phyloP scores from a whole-genome alignment of 768 basidiomycete genomes.

The Xerocomellus dryophilus region DNA sequence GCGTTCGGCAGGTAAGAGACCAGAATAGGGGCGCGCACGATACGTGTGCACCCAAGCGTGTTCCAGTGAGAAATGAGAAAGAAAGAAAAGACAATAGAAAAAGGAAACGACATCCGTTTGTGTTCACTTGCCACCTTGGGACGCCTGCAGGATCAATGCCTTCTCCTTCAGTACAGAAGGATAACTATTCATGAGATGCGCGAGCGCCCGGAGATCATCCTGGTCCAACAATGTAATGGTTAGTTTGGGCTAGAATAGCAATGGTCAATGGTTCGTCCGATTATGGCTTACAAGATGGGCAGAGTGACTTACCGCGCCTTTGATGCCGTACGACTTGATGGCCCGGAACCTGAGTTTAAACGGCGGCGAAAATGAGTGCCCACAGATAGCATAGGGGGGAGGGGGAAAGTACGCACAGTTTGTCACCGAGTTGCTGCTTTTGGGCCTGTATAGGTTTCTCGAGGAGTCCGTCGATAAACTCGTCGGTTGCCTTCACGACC shows the following conservation, averaged over 20 bases:
- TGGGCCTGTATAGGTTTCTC: slow-evolving; percentile 55
- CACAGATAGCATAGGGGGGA: slow-evolving; percentile 9
- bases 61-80: background rate
- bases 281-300: background rate
- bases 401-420: slow-evolving; percentile 47
- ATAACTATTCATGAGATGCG: slow-evolving; percentile 86
- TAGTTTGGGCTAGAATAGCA: slow-evolving; percentile 61
- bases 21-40: background rate
- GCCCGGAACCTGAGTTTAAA: slow-evolving; percentile 45
- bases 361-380: slow-evolving; percentile 19
- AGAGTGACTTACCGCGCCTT: slow-evolving; percentile 57
- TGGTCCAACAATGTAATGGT: slow-evolving; percentile 81
- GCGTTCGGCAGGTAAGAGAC: background rate
- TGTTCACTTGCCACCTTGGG: slow-evolving; percentile 28
- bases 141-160: slow-evolving; percentile 36
- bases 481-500: slow-evolving; percentile 65
- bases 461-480: slow-evolving; percentile 62
- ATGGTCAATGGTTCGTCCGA: slow-evolving; percentile 1
- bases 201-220: slow-evolving; percentile 80
- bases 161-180: slow-evolving; percentile 81
- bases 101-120: background rate
- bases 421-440: slow-evolving; percentile 81
- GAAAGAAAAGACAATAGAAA: background rate
- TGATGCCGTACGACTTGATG: slow-evolving; percentile 78
- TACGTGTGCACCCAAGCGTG: background rate